Evolutionary conservation across 805 yeast species (phyloP).

Genomic region (Ogataea zsoltii): DNA sequence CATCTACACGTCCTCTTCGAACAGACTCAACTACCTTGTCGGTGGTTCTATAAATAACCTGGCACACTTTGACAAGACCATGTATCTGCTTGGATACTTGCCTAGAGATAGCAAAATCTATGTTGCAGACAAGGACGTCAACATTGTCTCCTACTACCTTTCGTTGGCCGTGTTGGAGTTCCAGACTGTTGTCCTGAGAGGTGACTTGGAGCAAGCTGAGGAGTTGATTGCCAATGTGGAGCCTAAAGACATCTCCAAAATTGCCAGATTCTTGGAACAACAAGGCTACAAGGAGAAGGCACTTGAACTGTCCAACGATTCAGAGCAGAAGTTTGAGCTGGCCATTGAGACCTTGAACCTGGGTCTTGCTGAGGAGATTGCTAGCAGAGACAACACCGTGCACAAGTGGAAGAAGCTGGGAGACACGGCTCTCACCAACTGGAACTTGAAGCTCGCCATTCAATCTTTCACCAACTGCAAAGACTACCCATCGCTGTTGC

Average conservation of each 20-base stretch:
- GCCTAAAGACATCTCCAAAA: constrained; percentile 67
- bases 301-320: constrained; percentile 75
- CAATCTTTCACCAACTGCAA: constrained; percentile 75
- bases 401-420: constrained; percentile 92
- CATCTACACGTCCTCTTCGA: constrained; percentile 81
- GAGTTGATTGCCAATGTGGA: constrained; percentile 63
- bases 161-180: constrained; percentile 88
- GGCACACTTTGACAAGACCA: constrained; percentile 87
- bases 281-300: constrained; percentile 89
- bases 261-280: constrained; percentile 90
- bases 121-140: constrained; percentile 87
- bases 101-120: constrained; percentile 89
- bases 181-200: constrained; percentile 93
- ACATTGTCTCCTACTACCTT: constrained; percentile 76
- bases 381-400: constrained; percentile 52
- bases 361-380: constrained; percentile 67
- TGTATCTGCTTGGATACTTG: constrained; percentile 84
- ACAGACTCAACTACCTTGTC: constrained; percentile 89
- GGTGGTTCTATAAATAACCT: constrained; percentile 92
- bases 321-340: constrained; percentile 88
- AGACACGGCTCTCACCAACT: constrained; percentile 74
- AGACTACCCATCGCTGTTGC: constrained; percentile 79
- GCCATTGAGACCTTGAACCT: constrained; percentile 78
- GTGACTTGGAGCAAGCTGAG: constrained; percentile 84
- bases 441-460: constrained; percentile 81